phyloP scores from a whole-genome alignment of 2,329 filamentous ascomycete species.

The Aschersonia sp. region DNA sequence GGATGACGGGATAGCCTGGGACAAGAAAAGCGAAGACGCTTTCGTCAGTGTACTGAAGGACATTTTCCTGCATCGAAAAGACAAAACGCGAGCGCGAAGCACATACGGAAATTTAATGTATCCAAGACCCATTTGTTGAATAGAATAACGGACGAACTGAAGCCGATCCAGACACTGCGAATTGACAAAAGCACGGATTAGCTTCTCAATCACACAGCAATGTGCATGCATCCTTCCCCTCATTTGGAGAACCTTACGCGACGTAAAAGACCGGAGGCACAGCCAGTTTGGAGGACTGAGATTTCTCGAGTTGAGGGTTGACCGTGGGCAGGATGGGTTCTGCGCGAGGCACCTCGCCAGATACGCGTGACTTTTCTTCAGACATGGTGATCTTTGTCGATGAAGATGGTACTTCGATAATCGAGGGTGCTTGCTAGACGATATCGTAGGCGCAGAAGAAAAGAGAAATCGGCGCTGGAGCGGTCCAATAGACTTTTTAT shows the following conservation, averaged over 20 bases:
- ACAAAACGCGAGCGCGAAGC: conserved; percentile 2
- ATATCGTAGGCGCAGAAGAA: conserved; percentile 11
- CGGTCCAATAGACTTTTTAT: background rate
- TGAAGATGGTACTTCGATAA: background rate
- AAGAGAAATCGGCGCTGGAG: conserved; percentile 7
- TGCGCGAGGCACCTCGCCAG: conserved; percentile 56
- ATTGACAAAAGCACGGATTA: background rate
- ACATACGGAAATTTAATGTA: conserved; percentile 58
- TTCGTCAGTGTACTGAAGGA: background rate
- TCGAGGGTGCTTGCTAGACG: conserved; percentile 18
- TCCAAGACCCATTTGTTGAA: conserved; percentile 99
- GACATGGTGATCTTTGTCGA: conserved; percentile 14
- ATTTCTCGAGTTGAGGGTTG: conserved; percentile 63
- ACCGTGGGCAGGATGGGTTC: conserved; percentile 64
- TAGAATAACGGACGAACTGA: conserved; percentile 89
- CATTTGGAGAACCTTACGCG: conserved; percentile 28
- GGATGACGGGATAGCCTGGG: conserved; percentile 57
- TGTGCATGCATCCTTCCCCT: background rate
- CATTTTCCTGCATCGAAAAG: conserved; percentile 4
- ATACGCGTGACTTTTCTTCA: conserved; percentile 74
- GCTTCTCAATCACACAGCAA: background rate
- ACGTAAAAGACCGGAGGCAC: conserved; percentile 84
- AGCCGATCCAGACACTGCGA: conserved; percentile 71
- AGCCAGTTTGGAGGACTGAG: conserved; percentile 45
- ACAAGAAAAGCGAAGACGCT: too few relatives aligned